Conservation (phyloP, 2,329 filamentous ascomycete genomes). For the Alternaria arborescens region DNA sequence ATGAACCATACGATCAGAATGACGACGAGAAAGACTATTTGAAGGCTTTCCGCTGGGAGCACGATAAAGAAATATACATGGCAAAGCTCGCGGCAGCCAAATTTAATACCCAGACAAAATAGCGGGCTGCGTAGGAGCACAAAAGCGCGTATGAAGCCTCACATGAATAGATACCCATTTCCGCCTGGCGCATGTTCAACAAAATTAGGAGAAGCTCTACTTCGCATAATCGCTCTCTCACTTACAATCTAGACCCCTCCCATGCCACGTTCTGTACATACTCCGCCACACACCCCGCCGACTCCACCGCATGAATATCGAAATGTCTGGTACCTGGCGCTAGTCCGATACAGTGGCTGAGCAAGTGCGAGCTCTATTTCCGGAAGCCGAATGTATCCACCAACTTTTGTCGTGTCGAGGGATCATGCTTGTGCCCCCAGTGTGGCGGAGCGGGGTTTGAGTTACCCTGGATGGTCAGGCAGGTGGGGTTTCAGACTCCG, state of each 20-base stretch:
- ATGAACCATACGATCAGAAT: background rate
- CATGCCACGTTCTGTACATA: background rate
- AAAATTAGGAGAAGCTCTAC: background rate
- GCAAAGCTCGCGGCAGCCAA: too few species aligned
- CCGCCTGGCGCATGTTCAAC: background rate
- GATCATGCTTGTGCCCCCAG: background rate
- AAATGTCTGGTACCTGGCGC: background rate
- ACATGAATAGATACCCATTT: background rate
- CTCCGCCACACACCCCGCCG: background rate
- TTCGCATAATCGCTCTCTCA: background rate
- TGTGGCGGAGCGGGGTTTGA: conserved; percentile 1
- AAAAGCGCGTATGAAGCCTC: background rate
- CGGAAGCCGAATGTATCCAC: background rate
- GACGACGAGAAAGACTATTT: background rate
- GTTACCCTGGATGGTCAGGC: background rate
- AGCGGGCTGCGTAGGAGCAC: too few species aligned
- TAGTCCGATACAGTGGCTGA: background rate
- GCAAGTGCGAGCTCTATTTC: background rate
- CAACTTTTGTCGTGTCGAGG: background rate
- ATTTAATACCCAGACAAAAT: too few species aligned
- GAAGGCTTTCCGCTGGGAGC: background rate
- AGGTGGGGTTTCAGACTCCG: background rate
- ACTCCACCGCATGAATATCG: background rate
- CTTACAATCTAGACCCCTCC: background rate
- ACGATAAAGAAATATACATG: background rate